Evolutionary conservation across 2,329 filamentous ascomycete genomes (phyloP).

Genomic region (Botrytis deweyae): DNA sequence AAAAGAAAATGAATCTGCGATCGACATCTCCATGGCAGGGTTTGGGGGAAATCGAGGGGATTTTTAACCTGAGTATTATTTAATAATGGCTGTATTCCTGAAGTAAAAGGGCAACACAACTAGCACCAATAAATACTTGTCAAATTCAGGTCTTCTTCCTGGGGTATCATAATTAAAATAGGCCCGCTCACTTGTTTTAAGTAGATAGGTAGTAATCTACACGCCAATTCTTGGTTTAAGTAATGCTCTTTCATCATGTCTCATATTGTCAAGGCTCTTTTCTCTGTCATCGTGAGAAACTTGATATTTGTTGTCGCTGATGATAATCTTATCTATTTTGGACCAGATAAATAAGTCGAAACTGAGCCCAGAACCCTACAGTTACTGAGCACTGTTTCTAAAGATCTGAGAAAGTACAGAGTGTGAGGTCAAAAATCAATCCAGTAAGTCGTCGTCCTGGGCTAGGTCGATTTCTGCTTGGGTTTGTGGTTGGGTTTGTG

Average conservation of each 20-base stretch:
- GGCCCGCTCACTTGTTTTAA: too few species aligned
- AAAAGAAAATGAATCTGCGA: too few species aligned
- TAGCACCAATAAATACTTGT: too few species aligned
- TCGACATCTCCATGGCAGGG: too few species aligned
- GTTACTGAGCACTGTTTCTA: background rate
- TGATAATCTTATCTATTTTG: background rate
- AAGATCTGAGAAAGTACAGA: background rate
- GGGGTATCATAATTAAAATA: too few species aligned
- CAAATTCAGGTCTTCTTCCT: too few species aligned
- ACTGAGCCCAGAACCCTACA: background rate
- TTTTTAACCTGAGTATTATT: background rate
- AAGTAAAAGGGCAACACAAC: background rate
- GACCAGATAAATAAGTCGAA: background rate
- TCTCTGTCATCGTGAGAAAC: background rate
- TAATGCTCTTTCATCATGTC: background rate
- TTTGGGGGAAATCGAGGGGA: too few species aligned
- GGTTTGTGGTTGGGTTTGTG: background rate
- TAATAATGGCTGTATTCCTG: background rate
- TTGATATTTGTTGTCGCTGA: background rate
- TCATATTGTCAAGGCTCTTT: background rate
- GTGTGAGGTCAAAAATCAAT: too few species aligned
- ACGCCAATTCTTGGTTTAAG: background rate
- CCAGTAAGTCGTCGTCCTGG: accelerated
- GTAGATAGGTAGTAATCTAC: too few species aligned
- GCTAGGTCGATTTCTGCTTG: background rate